Evolutionary conservation across 2,329 filamentous ascomycete genomes (phyloP).

Genomic region (Tolypocladium tropicale): DNA sequence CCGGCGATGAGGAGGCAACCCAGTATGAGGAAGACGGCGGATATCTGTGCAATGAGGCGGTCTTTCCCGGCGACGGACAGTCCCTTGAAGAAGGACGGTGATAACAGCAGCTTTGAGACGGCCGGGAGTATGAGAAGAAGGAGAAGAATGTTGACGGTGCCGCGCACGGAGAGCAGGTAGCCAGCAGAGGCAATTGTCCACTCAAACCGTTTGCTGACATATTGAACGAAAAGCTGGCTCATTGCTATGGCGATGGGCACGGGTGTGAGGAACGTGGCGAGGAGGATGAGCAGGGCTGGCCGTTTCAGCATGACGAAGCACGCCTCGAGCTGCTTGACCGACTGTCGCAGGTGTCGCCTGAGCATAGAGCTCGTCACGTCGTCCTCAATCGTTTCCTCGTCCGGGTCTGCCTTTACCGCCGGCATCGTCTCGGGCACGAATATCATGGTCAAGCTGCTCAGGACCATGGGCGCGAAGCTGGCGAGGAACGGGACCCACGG

Average conservation of each 20-base stretch:
- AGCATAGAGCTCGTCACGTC: neutral
- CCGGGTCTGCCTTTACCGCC: neutral
- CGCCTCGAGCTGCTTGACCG: neutral
- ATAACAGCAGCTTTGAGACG: conserved; percentile 5
- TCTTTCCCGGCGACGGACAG: conserved; percentile 12
- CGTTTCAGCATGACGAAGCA: conserved; percentile 2
- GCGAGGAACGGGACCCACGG: conserved; percentile 4
- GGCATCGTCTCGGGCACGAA: conserved; percentile 6
- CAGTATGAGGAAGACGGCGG: conserved; percentile 8
- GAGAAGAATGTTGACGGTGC: conserved; percentile 10
- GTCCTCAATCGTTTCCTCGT: neutral
- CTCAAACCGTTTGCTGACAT: conserved; percentile 15
- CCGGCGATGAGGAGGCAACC: conserved; percentile 12
- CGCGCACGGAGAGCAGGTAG: conserved; percentile 12
- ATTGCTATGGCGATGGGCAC: conserved; percentile 7
- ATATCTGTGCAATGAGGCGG: conserved; percentile 13
- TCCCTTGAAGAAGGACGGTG: neutral
- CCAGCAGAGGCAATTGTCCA: conserved; percentile 12
- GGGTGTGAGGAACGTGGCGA: conserved; percentile 8
- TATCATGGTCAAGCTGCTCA: neutral
- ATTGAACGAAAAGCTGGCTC: conserved; percentile 11
- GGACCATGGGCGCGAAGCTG: conserved; percentile 1
- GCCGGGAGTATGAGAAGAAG: conserved; percentile 8
- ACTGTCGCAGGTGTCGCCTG: neutral
- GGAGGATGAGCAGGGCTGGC: conserved; percentile 2